Base-by-base conservation (phyloP, 1,284 basidiomycete species). In the Pseudozyma thailandica region DNA sequence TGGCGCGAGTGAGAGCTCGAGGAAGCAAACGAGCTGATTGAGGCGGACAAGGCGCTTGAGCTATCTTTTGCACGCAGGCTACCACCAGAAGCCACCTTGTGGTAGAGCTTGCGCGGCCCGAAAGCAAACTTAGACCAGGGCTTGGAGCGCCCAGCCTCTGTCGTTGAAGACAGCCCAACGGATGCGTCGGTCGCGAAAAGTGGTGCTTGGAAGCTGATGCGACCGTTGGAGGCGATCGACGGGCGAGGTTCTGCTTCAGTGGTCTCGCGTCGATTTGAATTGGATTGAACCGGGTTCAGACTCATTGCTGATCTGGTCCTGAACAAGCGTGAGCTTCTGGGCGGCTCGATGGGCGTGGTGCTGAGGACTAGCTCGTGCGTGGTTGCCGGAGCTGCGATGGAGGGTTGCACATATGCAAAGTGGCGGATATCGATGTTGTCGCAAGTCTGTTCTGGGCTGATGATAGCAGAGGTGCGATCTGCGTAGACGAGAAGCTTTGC, bases 401-500 rank as follows among this genome's bases (percentile, higher is more conserved):
- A 28, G 10, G 8, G 21, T 10, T 52, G 48, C 2, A 60, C 52
- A 28, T 30, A 33, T 20, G 28, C 52, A 37, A 56, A 66, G 35
- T 26, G 37, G 48, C 54, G 31, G 26, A 70, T 15, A 43, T 70
- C 55, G 52, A 62, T 58, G n/a, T 23, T 26, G 4, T 27, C 28
- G 28, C 56, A 49, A 3, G 48, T 45, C 7, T 57, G 15, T 8
- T 63, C 60, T 10, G 66, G 59, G 21, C 28, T 38, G 23, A 70
- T 45, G 38, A 70, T 51, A 41, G 66, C 66, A n/a, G 60, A 49
- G 16, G 50, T 58, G 27, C 60, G 60, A 28, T 63, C 66, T 7
- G 28, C 43, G 38, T 70, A 70, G n/a, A 70, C 49, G 26, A 70
- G 56, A 13, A 70, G 55, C 42, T 48, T 55, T 31, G 49, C 66